Evolutionary conservation across 176 grass and related monocot species (phyloP), one percentile per base, ranked within the genome.

Genomic region (Coix lacrymajobi): DNA sequence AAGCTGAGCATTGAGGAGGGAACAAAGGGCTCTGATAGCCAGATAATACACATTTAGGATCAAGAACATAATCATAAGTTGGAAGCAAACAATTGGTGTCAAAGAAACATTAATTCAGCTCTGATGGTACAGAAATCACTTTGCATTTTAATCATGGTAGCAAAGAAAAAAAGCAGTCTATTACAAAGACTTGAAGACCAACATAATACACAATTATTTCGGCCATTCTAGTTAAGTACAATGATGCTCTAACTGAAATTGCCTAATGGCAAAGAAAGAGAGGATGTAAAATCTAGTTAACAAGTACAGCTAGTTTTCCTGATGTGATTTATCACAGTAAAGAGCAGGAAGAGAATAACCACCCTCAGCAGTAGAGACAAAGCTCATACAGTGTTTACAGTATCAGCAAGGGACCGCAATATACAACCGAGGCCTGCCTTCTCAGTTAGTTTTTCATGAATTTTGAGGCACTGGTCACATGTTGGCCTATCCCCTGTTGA

Each of bases 391-490:
- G 88, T 88, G 78, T 89, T 97, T 80, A 87, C 77, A 57, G 80
- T 85, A 87, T 96, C 90, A 65, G 88, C 60, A 67, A 99, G 89
- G 32, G 91, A 85, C 7, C 87, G 83, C 73, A 99, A 80, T 78
- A 99, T 92, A 84, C 93, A 99, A 19, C 96, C 93, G 78, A 96
- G 81, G 24, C 91, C 91, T 71, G 93, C 96, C 85, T 71, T 91
- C 77, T 94, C 96, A 3, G 91, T 96, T 46, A 99, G 85, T 19
- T 96, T 96, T 82, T 99, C 89, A 65, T 99, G 96, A 76, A 99
- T 99, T 95, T 92, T 94, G 71, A 99, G 93, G 83, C 93, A 99
- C 60, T 99, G 93, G 73, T 96, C 91, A 19, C 91, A 99, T 70
- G 91, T 99, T 25, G 93, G 93, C 22, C 93, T 67, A 62, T 99